Evolutionary conservation across 176 grass and related monocot genomes (phyloP).

Genomic region (Paspalum notatum): DNA sequence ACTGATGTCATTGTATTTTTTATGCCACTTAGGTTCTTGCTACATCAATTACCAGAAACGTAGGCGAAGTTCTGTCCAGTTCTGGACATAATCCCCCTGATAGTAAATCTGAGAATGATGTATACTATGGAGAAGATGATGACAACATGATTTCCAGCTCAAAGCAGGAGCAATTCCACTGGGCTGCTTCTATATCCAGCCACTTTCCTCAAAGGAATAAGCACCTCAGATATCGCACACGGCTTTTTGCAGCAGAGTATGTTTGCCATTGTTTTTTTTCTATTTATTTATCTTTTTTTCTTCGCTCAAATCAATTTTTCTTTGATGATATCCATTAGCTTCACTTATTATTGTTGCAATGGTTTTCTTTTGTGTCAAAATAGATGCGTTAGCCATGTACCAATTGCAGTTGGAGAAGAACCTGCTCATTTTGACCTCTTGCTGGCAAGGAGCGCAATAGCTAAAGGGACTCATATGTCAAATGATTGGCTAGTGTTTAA

Average conservation of each 20-base stretch:
- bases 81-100: slow-evolving; percentile 59
- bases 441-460: slow-evolving; percentile 61
- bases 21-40: slow-evolving; percentile 76
- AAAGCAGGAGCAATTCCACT: slow-evolving; percentile 56
- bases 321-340: slow-evolving; percentile 10
- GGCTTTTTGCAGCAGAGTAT: slow-evolving; percentile 99
- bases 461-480: slow-evolving; percentile 44
- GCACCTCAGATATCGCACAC: slow-evolving; percentile 91
- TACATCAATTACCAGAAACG: slow-evolving; percentile 70
- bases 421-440: slow-evolving; percentile 94
- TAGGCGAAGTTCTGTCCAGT: slow-evolving; percentile 46
- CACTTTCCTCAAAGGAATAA: slow-evolving; percentile 78
- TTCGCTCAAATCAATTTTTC: slow-evolving; percentile 31
- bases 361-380: slow-evolving; percentile 35
- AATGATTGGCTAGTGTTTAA: slow-evolving; percentile 95
- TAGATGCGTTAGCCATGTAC: slow-evolving; percentile 93
- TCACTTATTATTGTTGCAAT: slow-evolving; percentile 23
- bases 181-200: slow-evolving; percentile 46
- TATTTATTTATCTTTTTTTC: not conserved
- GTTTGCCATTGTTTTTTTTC: slow-evolving; percentile 19
- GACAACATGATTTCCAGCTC: slow-evolving; percentile 83
- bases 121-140: slow-evolving; percentile 83
- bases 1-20: slow-evolving; percentile 31
- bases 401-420: slow-evolving; percentile 86
- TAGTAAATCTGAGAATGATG: slow-evolving; percentile 60